These are phyloP conservation scores for Cystofilobasidium bisporidii DNA, from an alignment of 768 basidiomycete species.

Conservation along the genomic window DNA sequence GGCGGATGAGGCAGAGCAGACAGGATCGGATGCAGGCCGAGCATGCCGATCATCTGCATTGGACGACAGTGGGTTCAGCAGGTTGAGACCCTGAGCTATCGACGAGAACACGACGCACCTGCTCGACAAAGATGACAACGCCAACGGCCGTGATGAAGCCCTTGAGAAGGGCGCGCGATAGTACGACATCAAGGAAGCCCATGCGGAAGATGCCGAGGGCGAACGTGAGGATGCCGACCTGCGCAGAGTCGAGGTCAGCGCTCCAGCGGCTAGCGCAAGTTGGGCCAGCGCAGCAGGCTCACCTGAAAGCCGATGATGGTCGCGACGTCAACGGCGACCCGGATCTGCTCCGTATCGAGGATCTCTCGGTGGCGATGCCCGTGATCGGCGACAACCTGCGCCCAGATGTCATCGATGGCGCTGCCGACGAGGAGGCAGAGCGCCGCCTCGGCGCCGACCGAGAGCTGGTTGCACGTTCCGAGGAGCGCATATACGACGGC, in stretches of 20 bases:
- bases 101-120: constrained; percentile 44
- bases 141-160: constrained; percentile 47
- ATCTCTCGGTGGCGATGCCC: constrained; percentile 42
- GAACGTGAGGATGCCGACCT: constrained; percentile 79
- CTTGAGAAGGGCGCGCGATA: constrained; percentile 75
- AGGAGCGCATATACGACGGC: constrained; percentile 82
- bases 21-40: constrained; percentile 52
- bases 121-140: constrained; percentile 64
- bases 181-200: constrained; percentile 86
- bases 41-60: constrained; percentile 80
- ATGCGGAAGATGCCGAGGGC: constrained; percentile 76
- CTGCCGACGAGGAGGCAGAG: constrained; percentile 80
- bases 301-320: constrained; percentile 80
- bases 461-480: constrained; percentile 54
- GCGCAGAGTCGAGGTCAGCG: not conserved
- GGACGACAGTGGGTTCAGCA: constrained; percentile 1
- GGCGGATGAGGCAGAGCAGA: constrained; percentile 28
- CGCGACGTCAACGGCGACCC: constrained; percentile 57
- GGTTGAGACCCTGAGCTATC: not conserved
- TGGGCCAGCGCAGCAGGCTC: constrained; percentile 18
- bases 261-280: no score
- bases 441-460: constrained; percentile 70
- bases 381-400: constrained; percentile 44
- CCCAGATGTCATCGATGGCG: constrained; percentile 57
- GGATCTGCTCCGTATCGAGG: constrained; percentile 41